Evolutionary conservation across 176 grass and related monocot genomes (phyloP), one percentile per base, ranked within the genome.

Genomic region (Themeda triandra): DNA sequence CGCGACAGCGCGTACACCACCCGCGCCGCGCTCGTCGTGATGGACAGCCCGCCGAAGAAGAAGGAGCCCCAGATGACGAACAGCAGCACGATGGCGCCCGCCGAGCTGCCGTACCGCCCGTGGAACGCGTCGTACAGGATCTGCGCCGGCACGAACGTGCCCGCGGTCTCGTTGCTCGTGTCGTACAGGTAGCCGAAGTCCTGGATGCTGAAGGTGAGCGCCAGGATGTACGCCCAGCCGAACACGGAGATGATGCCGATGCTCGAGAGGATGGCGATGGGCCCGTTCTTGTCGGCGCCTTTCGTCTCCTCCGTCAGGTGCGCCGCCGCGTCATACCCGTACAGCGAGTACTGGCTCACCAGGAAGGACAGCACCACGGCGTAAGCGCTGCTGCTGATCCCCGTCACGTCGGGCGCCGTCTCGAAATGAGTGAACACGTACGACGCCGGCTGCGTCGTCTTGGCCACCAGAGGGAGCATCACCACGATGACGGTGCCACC

Each of bases 141-240:
- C 79, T 98, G 96, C 42, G 93, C 96, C 13, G 93, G 92, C 23
- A 89, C 96, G 86, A 92, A 93, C 59, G 91, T 73, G 24, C 96
- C 96, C 0, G 89, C 93, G 2, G 96, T 98, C 90, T 98, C 96
- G 86, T 98, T 98, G 78, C 3, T 66, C 0, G 89, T 0, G 72
- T 96, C 69, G 59, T 94, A 98, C 14, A 98, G 73, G 90, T 96
- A 91, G 28, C 49, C 6, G 41, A 93, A 98, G 77, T 94, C 86
- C 93, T 95, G 96, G 87, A 98, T 98, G 91, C 96, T 98, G 86
- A 98, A 98, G 84, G 91, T 98, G 75, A 98, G 89, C 15, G 96
- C 96, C 29, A 98, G 89, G 87, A 98, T 98, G 89, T 98, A 98
- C 4, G 88, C 96, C 96, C 96, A 98, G 12, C 96, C 96, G 78